phyloP scores from a whole-genome alignment of 31 red algal species.

The Bonnemaisonia californica region DNA sequence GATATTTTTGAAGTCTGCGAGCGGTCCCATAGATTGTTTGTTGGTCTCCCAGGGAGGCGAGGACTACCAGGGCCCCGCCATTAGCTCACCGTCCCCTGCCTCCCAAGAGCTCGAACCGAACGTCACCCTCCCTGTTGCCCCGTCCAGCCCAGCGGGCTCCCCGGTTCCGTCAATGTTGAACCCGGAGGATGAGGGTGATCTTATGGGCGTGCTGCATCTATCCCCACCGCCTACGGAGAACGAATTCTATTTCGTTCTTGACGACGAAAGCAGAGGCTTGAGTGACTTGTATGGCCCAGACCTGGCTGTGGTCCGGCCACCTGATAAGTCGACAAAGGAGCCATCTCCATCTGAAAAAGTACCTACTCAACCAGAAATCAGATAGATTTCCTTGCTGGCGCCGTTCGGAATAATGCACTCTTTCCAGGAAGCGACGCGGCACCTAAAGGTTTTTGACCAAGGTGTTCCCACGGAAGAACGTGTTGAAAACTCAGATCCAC shows the following conservation, averaged over 20 bases:
- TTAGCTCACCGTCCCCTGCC: conserved; percentile 1
- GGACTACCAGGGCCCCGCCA: neutral
- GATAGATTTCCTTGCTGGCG: no score
- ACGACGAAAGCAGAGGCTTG: conserved; percentile 44
- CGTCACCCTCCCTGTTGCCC: conserved; percentile 5
- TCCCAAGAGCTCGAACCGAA: conserved; percentile 5
- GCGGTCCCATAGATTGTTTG: conserved; percentile 95
- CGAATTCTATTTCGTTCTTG: conserved; percentile 64
- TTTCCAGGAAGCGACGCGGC: no score
- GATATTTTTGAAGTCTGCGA: conserved; percentile 77
- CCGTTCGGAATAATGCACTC: no score
- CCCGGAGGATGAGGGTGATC: conserved; percentile 38
- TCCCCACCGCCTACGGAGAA: conserved; percentile 48
- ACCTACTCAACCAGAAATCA: no score
- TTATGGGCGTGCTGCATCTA: conserved; percentile 42
- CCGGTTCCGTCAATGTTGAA: neutral
- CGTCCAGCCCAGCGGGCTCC: neutral
- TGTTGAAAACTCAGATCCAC: no score
- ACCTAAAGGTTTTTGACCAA: no score
- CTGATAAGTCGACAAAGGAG: no score
- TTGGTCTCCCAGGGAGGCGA: conserved; percentile 80
- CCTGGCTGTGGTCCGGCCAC: no score
- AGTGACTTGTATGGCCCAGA: conserved; percentile 55
- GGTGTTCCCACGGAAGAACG: no score
- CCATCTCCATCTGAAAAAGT: no score